phyloP scores from a whole-genome alignment of 805 yeast genomes.

The Kodamaea nitidulidarum region DNA sequence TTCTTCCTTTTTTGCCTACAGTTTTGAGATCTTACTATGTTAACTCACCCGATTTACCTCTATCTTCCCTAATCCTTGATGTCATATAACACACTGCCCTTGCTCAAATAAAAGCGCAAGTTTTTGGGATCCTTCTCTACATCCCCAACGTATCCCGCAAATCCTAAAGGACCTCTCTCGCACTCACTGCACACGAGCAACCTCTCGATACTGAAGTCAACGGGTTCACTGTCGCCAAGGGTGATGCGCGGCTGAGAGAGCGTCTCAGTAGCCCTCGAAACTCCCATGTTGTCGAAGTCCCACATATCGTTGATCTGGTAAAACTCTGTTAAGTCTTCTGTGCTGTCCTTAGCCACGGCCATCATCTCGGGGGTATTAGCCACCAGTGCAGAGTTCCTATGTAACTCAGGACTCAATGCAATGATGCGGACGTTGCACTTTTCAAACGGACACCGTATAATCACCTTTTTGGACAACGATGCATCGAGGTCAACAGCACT shows the following conservation, averaged over 20 bases:
- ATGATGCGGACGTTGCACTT: conserved; percentile 23
- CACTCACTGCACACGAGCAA: conserved; percentile 70
- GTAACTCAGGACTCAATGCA: conserved; percentile 13
- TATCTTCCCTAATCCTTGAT: conserved; percentile 1
- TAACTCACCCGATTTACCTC: too few species aligned
- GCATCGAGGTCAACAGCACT: neutral
- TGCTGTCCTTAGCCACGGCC: conserved; percentile 7
- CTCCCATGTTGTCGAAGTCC: conserved; percentile 80
- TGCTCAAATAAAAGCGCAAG: conserved; percentile 42
- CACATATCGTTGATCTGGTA: conserved; percentile 55
- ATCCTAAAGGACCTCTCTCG: conserved; percentile 75
- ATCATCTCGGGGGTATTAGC: conserved; percentile 28
- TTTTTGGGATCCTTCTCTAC: conserved; percentile 32
- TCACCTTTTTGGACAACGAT: conserved; percentile 3
- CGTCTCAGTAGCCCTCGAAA: conserved; percentile 44
- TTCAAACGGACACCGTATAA: conserved; percentile 19
- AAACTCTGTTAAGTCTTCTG: conserved; percentile 22
- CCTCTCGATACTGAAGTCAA: conserved; percentile 40
- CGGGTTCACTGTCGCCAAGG: conserved; percentile 12
- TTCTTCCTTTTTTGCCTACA: neutral
- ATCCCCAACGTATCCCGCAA: conserved; percentile 43
- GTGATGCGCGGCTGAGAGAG: conserved; percentile 20
- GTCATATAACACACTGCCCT: conserved; percentile 44
- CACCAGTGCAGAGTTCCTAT: conserved; percentile 10
- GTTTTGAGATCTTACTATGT: too few species aligned